A percentile compares a stretch with the other conserved stretches of the same genome.
These are phyloP conservation scores for Pseudocohnilembus persalinus DNA, from an alignment of 169 alveolate species.

Conservation along the genomic window DNA sequence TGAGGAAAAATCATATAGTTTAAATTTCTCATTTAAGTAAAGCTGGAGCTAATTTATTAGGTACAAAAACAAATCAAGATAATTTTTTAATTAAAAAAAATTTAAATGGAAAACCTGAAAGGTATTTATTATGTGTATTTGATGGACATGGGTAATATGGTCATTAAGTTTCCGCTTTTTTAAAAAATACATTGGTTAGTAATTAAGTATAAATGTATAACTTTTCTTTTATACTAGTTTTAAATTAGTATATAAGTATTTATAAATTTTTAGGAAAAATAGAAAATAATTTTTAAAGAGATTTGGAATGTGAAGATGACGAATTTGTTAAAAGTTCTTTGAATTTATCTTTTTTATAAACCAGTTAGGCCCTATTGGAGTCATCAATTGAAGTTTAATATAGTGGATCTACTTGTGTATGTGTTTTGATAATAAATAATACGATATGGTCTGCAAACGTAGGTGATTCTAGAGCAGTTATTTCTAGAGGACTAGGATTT, in stretches of 20 bases:
- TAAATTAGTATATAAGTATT: background rate
- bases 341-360: conserved; percentile 14
- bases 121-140: conserved; percentile 71
- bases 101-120: conserved; percentile 30
- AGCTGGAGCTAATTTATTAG: conserved; percentile 22
- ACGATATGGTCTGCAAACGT: conserved; percentile 38
- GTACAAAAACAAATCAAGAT: conserved; percentile 56
- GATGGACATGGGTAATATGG: conserved; percentile 91
- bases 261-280: conserved; percentile 14
- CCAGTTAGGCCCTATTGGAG: conserved; percentile 9
- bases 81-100: conserved; percentile 7
- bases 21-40: conserved; percentile 21
- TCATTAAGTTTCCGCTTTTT: conserved; percentile 64
- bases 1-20: no score
- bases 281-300: conserved; percentile 12
- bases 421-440: conserved; percentile 51
- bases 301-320: conserved; percentile 2
- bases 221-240: background rate
- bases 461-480: conserved; percentile 50
- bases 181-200: conserved; percentile 66
- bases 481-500: conserved; percentile 21
- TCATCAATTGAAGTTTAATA: conserved; percentile 35
- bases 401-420: conserved; percentile 80
- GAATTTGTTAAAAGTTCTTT: conserved; percentile 16
- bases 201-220: conserved; percentile 18